Base-by-base conservation (phyloP, 2,329 filamentous ascomycete species). In the Pyrenophora tritici-repentis region DNA sequence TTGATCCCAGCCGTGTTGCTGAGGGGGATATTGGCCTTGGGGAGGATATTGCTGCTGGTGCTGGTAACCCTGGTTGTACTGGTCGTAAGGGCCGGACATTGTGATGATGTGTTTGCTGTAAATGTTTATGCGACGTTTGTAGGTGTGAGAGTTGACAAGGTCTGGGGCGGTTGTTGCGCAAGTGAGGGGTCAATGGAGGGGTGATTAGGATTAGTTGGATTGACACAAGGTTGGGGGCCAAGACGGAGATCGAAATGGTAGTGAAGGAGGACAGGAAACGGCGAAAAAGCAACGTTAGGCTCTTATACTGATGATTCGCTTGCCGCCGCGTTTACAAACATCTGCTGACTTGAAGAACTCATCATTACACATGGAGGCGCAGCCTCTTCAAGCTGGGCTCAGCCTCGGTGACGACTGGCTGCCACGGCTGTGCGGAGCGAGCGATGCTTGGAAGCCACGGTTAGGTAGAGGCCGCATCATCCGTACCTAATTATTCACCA, bases 21-120 rank as follows among this genome's bases (percentile, higher is more conserved):
- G 69, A 10, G 59, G 58, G 42, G 73, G 59, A 44, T 62, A 65
- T 42, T 68, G 63, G 32, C 59, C 58, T 9, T 71, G 70, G 1
- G 68, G 66, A 6, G 70, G 69, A 55, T 73, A 72, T 39, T 73
- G 68, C 54, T 75, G 67, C 56, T 70, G 62, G 41, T 73, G 68
- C 54, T 75, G 67, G 56, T 70, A 63, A 39, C 64, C 64, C 26
- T 72, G 70, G 59, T 68, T 65, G 58, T 76, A 75, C 49, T 77
- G 73, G 56, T 79, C 75, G 73, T 82, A 82, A 32, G 78, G 78
- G 51, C 79, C 79, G 13, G 79, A 81, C 81, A 83, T 83, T 50
- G 32, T 70, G 59, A 37, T 37, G 38, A 36, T 53, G 47, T 44
- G 18, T 20, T 20, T 20, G 45, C 47, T 34, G 35, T 45, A n/a